Evolutionary conservation across 2,329 filamentous ascomycete genomes (phyloP), one percentile per base, ranked within the genome.

Genomic region (Fusarium agapanthi): DNA sequence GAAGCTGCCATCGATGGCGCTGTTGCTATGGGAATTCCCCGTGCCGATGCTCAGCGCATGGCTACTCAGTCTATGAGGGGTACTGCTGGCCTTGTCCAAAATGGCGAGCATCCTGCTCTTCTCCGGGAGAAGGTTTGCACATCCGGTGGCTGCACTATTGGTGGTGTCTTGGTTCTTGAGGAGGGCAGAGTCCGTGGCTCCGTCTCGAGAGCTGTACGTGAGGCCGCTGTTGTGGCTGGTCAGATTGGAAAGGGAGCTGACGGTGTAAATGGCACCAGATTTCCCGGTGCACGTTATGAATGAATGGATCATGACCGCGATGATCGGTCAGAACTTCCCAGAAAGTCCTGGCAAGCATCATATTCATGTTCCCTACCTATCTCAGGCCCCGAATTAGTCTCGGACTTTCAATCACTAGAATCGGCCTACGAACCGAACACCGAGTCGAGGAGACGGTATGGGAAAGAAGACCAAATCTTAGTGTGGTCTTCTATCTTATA

Each of bases 11-110:
- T 93, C 20, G 93, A 95, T 75, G 93, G 92, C 12, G 93, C 90
- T 8, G 92, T 95, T 3, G 92, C 93, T 20, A 93, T 94, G 90
- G 93, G 93, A 0, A 78, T 95, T 37, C 92, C 92, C 8, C 86
- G 92, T 53, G 88, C 87, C 5, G 92, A 95, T 78, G 93, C 93
- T 2, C 90, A 91, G 79, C 84, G 89, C 68, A 95, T 95, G 92
- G 92, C 92, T 32, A 91, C 92, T 3, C 93, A 95, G 84, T 90
- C 90, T 18, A 94, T 95, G 91, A 87, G 89, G 73, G 93, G 93
- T 28, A 90, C 91, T 1, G 91, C 92, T 1, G 89, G 88, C 0
- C 78, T 95, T 75, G 89, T 95, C 16, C 84, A 93, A 61, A 87
- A 83, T 61, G 92, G 92, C 20, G 92, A 94, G 79, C 93, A 95